Percentiles rank a stretch among this genome's conserved stretches.
These are phyloP conservation scores for Beauveria sp. DNA, from an alignment of 2,329 filamentous ascomycete genomes.

Conservation along the genomic window DNA sequence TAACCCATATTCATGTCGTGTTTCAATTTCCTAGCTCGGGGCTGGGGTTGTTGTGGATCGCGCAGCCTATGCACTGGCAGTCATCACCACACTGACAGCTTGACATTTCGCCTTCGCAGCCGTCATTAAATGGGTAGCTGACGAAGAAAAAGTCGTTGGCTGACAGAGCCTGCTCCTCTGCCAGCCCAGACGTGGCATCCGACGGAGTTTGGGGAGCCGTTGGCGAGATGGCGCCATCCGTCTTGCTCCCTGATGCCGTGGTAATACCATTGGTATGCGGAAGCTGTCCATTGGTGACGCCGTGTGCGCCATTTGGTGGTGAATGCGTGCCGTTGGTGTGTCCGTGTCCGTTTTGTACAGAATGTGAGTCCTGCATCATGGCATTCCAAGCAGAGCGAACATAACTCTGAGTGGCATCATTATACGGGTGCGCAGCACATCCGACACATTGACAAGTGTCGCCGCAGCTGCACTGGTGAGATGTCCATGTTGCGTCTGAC, in stretches of 20 bases:
- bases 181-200: conserved; percentile 34
- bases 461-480: conserved; percentile 52
- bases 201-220: conserved; percentile 38
- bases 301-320: conserved; percentile 13
- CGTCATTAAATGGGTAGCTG: conserved; percentile 40
- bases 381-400: conserved; percentile 41
- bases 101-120: conserved; percentile 40
- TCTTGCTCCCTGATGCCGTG: conserved; percentile 12
- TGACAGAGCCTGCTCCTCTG: conserved; percentile 44
- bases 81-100: conserved; percentile 53
- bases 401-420: conserved; percentile 50
- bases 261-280: background rate
- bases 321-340: conserved; percentile 1
- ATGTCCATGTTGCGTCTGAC: conserved; percentile 23
- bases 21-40: conserved; percentile 7
- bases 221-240: conserved; percentile 29
- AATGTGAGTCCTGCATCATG: conserved; percentile 28
- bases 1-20: background rate
- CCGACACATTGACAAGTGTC: conserved; percentile 60
- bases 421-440: conserved; percentile 61
- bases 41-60: conserved; percentile 37
- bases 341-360: background rate
- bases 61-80: conserved; percentile 50
- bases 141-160: conserved; percentile 54
- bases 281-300: conserved; percentile 14